phyloP scores from a whole-genome alignment of 352 stramenopile genomes.

The Globisporangium paroecandrum region DNA sequence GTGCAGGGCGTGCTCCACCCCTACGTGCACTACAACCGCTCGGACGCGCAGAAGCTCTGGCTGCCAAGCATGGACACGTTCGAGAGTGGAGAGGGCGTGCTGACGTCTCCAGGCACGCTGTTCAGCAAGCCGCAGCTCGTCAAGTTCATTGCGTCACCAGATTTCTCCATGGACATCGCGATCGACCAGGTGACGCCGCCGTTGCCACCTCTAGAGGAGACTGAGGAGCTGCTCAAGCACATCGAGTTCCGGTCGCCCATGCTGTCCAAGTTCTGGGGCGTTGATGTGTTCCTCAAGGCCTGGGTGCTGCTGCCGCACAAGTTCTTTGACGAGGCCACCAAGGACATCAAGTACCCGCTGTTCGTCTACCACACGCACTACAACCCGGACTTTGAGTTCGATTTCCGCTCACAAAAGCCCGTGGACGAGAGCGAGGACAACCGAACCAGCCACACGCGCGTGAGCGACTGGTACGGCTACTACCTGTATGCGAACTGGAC shows the following conservation, averaged over 20 bases:
- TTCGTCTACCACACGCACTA: constrained; percentile 81
- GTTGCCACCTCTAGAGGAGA: constrained; percentile 34
- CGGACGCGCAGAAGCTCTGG: constrained; percentile 33
- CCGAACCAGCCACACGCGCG: neutral
- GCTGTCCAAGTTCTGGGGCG: constrained; percentile 68
- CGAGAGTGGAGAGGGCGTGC: constrained; percentile 32
- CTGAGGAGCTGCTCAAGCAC: constrained; percentile 60
- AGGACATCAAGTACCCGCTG: constrained; percentile 61
- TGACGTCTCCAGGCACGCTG: constrained; percentile 55
- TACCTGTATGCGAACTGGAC: constrained; percentile 78
- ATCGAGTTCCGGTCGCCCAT: constrained; percentile 56
- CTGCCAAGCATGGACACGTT: constrained; percentile 39
- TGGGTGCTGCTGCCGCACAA: constrained; percentile 68
- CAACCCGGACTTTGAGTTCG: constrained; percentile 59
- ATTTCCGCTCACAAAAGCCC: constrained; percentile 34
- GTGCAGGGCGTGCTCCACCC: constrained; percentile 38
- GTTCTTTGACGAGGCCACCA: constrained; percentile 51
- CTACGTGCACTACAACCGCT: constrained; percentile 46
- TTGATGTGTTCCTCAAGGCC: constrained; percentile 62
- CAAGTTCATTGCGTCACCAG: constrained; percentile 23
- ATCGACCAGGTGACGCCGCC: constrained; percentile 44
- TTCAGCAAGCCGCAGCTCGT: constrained; percentile 55
- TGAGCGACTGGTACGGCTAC: constrained; percentile 51
- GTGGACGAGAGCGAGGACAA: constrained; percentile 22
- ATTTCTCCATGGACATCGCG: constrained; percentile 39